phyloP scores from a whole-genome alignment of 331 rosid genomes.

The Arachis monticola region DNA sequence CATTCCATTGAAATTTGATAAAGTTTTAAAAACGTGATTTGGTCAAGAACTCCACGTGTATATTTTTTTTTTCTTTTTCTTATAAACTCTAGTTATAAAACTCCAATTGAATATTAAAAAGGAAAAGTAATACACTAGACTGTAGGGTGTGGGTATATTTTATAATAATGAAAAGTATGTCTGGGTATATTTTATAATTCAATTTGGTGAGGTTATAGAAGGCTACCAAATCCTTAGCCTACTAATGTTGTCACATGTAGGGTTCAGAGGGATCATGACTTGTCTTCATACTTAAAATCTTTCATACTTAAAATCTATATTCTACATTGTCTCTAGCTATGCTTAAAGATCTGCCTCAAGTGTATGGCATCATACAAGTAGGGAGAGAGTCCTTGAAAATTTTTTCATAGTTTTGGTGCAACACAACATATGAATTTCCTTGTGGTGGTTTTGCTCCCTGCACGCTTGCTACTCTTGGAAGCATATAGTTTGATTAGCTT shows the following conservation, averaged over 20 bases:
- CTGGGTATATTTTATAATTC: too few relatives aligned
- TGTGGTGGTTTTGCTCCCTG: conserved; percentile 61
- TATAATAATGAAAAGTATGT: too few relatives aligned
- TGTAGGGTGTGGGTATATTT: too few relatives aligned
- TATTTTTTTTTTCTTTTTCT: too few relatives aligned
- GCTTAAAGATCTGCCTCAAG: conserved; percentile 42
- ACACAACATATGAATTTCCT: conserved; percentile 62
- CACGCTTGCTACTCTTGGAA: conserved; percentile 58
- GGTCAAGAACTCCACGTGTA: too few relatives aligned
- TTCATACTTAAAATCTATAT: conserved; percentile 40
- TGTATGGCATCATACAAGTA: conserved; percentile 47
- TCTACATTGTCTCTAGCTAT: conserved; percentile 28
- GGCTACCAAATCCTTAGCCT: too few relatives aligned
- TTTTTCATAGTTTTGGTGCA: conserved; percentile 50
- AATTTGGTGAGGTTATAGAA: too few relatives aligned
- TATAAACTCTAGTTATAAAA: too few relatives aligned
- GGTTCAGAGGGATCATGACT: conserved; percentile 90
- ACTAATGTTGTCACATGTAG: conserved; percentile 46
- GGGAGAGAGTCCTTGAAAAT: conserved; percentile 59
- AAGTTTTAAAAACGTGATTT: too few relatives aligned
- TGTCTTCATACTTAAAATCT: conserved; percentile 67
- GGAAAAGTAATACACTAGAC: too few relatives aligned
- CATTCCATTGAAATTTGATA: too few relatives aligned
- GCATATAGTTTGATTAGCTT: conserved; percentile 46
- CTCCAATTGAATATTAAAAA: too few relatives aligned